phyloP scores from a whole-genome alignment of 2,329 filamentous ascomycete genomes.

The Parascedosporium putredinis region DNA sequence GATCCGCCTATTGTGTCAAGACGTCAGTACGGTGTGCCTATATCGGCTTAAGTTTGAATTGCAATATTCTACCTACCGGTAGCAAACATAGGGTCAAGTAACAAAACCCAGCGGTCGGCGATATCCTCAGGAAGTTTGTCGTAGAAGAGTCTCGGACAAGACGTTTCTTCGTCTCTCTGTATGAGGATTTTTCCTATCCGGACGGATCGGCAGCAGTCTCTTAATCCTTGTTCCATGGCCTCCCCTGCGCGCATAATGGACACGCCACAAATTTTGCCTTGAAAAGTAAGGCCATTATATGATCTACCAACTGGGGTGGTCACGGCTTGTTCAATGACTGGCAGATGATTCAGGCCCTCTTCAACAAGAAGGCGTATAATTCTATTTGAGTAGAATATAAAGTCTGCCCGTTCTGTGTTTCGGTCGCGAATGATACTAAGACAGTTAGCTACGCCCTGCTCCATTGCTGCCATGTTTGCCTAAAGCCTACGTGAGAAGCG shows the following conservation, averaged over 20 bases:
- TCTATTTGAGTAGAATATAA: slow-evolving; percentile 98
- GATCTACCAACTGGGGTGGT: slow-evolving; percentile 81
- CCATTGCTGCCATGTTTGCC: slow-evolving; percentile 1
- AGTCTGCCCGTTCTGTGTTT: slow-evolving; percentile 82
- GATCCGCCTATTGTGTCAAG: slow-evolving; percentile 61
- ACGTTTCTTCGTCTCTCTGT: slow-evolving; percentile 91
- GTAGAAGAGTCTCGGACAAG: slow-evolving; percentile 87
- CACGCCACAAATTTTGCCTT: slow-evolving; percentile 97
- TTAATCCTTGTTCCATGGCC: slow-evolving; percentile 93
- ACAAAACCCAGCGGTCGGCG: slow-evolving; percentile 78
- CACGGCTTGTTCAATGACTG: slow-evolving; percentile 78
- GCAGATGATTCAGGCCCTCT: slow-evolving; percentile 93
- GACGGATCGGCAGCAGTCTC: slow-evolving; percentile 96
- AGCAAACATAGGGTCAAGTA: slow-evolving; percentile 98
- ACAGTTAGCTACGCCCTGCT: background rate
- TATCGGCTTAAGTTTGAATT: no score
- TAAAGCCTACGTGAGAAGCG: slow-evolving; percentile 79
- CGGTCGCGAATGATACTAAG: slow-evolving; percentile 88
- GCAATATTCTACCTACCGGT: slow-evolving; percentile 53
- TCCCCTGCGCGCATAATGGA: slow-evolving; percentile 98
- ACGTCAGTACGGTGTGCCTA: no score
- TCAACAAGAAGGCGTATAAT: slow-evolving; percentile 96
- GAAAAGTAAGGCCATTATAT: slow-evolving; percentile 87
- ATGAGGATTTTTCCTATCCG: slow-evolving; percentile 98
- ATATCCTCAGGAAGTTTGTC: slow-evolving; percentile 96